Conservation (phyloP, 1,139 yeast species). For the Pichia sp. region DNA sequence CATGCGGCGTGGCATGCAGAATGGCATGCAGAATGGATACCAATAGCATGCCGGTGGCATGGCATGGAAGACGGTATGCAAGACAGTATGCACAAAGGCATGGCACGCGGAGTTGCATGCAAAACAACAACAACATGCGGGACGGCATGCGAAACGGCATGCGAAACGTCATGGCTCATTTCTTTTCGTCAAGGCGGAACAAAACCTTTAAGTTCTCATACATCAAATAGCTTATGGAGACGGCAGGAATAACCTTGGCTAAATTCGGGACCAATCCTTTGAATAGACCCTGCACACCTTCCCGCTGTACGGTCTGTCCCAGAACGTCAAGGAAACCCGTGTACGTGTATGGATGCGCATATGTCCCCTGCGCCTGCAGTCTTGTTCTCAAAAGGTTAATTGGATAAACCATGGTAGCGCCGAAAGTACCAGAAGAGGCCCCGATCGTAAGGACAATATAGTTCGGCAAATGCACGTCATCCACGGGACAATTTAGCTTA, state of each 20-base stretch:
- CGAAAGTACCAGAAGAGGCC: constrained; percentile 90
- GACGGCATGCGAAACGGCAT: too few relatives aligned
- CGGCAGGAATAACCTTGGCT: constrained; percentile 97
- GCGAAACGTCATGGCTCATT: neutral
- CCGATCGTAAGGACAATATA: constrained; percentile 82
- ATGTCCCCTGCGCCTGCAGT: constrained; percentile 95
- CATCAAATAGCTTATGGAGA: constrained; percentile 88
- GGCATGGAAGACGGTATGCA: too few relatives aligned
- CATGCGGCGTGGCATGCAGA: too few relatives aligned
- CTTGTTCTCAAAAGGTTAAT: constrained; percentile 85
- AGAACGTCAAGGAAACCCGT: constrained; percentile 81
- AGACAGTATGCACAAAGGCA: too few relatives aligned
- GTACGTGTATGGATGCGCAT: constrained; percentile 87
- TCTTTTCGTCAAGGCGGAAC: constrained; percentile 46
- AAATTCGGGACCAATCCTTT: constrained; percentile 90
- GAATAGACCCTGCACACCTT: constrained; percentile 85
- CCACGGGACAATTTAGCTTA: constrained; percentile 44
- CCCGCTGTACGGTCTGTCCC: constrained; percentile 68
- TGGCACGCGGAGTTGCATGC: too few relatives aligned
- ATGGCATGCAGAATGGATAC: too few relatives aligned
- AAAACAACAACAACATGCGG: too few relatives aligned
- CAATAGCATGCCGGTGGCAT: too few relatives aligned
- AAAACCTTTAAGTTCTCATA: constrained; percentile 80
- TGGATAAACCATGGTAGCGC: constrained; percentile 94
- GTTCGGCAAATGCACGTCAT: constrained; percentile 73